Percentiles rank a stretch among this genome's conserved stretches.
Evolutionary conservation across 345 rosid genomes (phyloP).

Genomic region (Euphorbia tirucalli): DNA sequence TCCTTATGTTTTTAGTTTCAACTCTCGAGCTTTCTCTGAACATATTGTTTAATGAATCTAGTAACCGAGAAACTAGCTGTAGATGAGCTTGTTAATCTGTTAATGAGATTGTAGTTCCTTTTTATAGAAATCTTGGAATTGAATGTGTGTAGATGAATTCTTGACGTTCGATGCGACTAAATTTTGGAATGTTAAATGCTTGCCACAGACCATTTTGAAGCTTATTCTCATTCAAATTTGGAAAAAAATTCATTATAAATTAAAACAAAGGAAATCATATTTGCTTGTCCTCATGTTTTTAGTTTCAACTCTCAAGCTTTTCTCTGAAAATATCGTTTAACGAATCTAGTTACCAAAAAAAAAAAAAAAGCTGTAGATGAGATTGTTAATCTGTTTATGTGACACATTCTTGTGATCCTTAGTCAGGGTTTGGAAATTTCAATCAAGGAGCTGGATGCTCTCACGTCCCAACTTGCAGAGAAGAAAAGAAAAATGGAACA

Average conservation of each 20-base stretch:
- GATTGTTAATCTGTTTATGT: conserved; percentile 1
- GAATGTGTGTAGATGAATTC: not conserved
- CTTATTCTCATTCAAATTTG: not conserved
- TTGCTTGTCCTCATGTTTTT: not conserved
- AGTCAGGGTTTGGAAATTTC: conserved; percentile 91
- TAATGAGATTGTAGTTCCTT: not conserved
- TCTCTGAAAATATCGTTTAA: not conserved
- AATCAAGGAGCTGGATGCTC: conserved; percentile 80
- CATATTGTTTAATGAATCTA: not conserved
- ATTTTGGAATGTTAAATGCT: not conserved
- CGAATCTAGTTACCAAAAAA: not conserved
- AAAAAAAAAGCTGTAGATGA: not conserved
- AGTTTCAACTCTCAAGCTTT: not conserved
- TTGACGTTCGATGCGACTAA: not conserved
- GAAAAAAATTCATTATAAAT: not conserved
- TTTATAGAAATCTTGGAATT: not conserved
- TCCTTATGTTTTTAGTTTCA: not conserved
- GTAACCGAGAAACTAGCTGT: not conserved
- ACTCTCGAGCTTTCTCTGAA: not conserved
- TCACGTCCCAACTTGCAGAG: conserved; percentile 69
- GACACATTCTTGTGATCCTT: conserved; percentile 29
- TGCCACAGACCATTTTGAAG: not conserved
- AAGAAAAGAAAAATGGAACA: conserved; percentile 95
- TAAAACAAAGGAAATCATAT: not conserved
- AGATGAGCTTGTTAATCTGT: not conserved